These are phyloP conservation scores for Themeda triandra DNA, from an alignment of 176 grass and related monocot species.

Conservation along the genomic window DNA sequence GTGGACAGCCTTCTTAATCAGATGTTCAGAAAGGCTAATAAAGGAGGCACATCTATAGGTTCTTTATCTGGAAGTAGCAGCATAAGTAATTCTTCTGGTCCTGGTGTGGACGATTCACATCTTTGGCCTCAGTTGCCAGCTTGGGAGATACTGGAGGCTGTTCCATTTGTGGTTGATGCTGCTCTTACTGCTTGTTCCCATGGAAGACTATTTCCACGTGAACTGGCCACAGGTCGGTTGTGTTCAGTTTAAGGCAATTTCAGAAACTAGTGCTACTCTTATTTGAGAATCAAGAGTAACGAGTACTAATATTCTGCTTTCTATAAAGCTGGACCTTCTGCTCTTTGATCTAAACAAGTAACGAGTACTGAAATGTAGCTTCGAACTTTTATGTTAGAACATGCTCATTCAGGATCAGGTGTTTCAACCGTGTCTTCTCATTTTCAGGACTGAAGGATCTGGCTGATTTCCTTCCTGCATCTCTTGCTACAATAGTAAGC, in stretches of 20 bases:
- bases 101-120: slow-evolving; percentile 57
- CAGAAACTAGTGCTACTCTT: slow-evolving; percentile 1
- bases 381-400: neutral
- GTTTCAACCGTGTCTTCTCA: slow-evolving; percentile 4
- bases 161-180: slow-evolving; percentile 98
- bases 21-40: slow-evolving; percentile 87
- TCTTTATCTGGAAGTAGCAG: slow-evolving; percentile 77
- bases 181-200: slow-evolving; percentile 93
- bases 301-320: neutral
- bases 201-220: slow-evolving; percentile 84
- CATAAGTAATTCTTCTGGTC: slow-evolving; percentile 75
- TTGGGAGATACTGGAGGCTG: slow-evolving; percentile 97
- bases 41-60: slow-evolving; percentile 56
- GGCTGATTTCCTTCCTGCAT: slow-evolving; percentile 83
- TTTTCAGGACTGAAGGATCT: slow-evolving; percentile 92
- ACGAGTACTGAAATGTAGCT: neutral
- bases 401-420: neutral
- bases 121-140: slow-evolving; percentile 89
- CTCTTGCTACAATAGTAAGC: slow-evolving; percentile 86
- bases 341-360: neutral
- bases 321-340: no score
- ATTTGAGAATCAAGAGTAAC: slow-evolving; percentile 13
- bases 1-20: slow-evolving; percentile 84
- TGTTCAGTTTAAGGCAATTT: slow-evolving; percentile 18
- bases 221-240: slow-evolving; percentile 85